Conservation (phyloP, 2,329 filamentous ascomycete species). For the Fusarium coicis region DNA sequence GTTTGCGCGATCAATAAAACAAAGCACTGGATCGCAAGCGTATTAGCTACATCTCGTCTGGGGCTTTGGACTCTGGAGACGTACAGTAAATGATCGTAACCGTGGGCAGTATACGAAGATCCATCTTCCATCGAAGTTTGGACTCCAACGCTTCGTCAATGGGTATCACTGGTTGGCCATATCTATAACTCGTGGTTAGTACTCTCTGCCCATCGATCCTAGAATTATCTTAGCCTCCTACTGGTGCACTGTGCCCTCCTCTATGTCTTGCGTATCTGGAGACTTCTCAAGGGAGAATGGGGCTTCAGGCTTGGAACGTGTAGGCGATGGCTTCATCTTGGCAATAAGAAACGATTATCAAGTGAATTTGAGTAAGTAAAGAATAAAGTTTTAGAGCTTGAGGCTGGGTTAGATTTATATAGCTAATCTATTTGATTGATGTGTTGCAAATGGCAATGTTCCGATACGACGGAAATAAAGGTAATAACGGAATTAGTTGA, state of each 20-base stretch:
- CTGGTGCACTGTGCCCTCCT: background rate
- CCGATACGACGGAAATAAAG: background rate
- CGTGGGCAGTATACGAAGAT: background rate
- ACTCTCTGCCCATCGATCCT: background rate
- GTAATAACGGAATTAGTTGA: background rate
- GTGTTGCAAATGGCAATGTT: background rate
- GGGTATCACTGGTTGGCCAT: background rate
- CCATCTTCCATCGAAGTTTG: conserved; percentile 1
- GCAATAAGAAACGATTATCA: accelerated
- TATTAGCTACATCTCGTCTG: background rate
- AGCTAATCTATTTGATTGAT: background rate
- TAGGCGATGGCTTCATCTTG: background rate
- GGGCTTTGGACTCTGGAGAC: background rate
- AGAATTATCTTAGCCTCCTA: background rate
- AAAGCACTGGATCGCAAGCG: background rate
- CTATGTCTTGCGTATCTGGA: background rate
- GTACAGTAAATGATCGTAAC: background rate
- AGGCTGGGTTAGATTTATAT: accelerated
- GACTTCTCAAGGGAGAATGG: background rate
- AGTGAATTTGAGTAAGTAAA: background rate
- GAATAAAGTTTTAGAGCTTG: background rate
- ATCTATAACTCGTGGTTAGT: background rate
- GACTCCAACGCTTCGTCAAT: background rate
- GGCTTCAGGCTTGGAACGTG: background rate
- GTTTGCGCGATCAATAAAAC: background rate